phyloP scores from a whole-genome alignment of 306 rosid genomes.

The Calophaca sinica region DNA sequence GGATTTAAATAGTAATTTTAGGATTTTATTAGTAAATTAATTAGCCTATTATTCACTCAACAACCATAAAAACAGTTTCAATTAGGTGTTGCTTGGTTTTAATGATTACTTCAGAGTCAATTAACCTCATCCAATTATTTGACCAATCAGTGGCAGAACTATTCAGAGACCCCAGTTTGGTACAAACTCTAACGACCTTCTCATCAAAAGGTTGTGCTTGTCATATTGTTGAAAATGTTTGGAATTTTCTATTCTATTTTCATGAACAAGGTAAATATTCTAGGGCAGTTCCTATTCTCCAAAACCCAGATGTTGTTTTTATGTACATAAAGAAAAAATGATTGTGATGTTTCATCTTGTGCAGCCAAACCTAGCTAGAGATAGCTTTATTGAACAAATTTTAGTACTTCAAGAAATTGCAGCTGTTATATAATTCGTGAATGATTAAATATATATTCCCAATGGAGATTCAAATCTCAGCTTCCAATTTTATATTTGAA shows the following conservation, averaged over 20 bases:
- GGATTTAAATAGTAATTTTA: slow-evolving; percentile 36
- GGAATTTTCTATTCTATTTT: slow-evolving; percentile 34
- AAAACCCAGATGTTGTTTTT: slow-evolving; percentile 34
- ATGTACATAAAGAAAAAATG: slow-evolving; percentile 17
- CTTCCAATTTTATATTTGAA: slow-evolving; percentile 33
- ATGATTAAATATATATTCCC: slow-evolving; percentile 47
- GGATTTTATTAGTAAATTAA: slow-evolving; percentile 13
- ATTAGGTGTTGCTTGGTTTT: slow-evolving; percentile 35
- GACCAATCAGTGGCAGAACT: slow-evolving; percentile 37
- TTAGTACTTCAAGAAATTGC: slow-evolving; percentile 43
- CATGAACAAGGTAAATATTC: slow-evolving; percentile 28
- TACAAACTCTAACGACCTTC: slow-evolving; percentile 49
- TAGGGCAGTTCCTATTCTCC: slow-evolving; percentile 37
- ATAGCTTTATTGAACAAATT: slow-evolving; percentile 21
- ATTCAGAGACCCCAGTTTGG: slow-evolving; percentile 43
- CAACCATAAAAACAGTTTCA: slow-evolving; percentile 46
- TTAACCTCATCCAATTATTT: slow-evolving; percentile 43
- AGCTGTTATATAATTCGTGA: slow-evolving; percentile 40
- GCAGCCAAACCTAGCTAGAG: slow-evolving; percentile 42
- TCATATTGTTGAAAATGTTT: slow-evolving; percentile 42
- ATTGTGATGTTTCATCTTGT: slow-evolving; percentile 53
- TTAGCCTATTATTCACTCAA: slow-evolving; percentile 33
- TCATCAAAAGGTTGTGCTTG: slow-evolving; percentile 46
- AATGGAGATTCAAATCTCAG: slow-evolving; percentile 49
- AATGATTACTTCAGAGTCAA: slow-evolving; percentile 49